These are phyloP conservation scores for Leersia perrieri DNA, from an alignment of 176 grass and related monocot genomes.

Conservation along the genomic window DNA sequence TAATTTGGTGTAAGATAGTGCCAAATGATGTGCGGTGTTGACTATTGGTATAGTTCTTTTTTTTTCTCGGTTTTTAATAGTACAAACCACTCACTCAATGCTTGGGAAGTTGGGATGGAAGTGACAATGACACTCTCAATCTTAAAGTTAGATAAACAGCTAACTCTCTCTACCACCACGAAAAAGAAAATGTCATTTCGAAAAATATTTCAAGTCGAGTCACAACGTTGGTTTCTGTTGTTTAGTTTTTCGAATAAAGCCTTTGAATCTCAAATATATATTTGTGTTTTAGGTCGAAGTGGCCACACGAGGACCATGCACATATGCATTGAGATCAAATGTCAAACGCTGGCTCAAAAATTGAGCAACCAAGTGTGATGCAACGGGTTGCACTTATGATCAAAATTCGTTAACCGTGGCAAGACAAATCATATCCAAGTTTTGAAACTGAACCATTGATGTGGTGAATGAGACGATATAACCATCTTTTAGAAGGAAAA, in stretches of 20 bases:
- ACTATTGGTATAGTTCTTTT: not conserved
- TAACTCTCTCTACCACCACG: not conserved
- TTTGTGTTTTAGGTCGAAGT: not conserved
- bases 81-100: not conserved
- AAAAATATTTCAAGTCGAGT: not conserved
- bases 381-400: not conserved
- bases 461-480: no score
- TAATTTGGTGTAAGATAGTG: not conserved
- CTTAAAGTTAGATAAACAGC: not conserved
- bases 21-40: not conserved
- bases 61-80: not conserved
- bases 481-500: no score
- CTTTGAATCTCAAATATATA: not conserved
- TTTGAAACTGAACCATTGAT: not conserved
- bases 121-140: not conserved
- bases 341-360: not conserved
- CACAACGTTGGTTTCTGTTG: not conserved
- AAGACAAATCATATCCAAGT: not conserved
- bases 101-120: not conserved
- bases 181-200: not conserved
- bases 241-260: not conserved
- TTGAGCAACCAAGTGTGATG: not conserved
- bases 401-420: not conserved
- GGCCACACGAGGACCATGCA: not conserved
- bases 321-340: not conserved